Evolutionary conservation across 129 eudicot genomes (phyloP).

Genomic region (Chrysanthemum seticuspe): DNA sequence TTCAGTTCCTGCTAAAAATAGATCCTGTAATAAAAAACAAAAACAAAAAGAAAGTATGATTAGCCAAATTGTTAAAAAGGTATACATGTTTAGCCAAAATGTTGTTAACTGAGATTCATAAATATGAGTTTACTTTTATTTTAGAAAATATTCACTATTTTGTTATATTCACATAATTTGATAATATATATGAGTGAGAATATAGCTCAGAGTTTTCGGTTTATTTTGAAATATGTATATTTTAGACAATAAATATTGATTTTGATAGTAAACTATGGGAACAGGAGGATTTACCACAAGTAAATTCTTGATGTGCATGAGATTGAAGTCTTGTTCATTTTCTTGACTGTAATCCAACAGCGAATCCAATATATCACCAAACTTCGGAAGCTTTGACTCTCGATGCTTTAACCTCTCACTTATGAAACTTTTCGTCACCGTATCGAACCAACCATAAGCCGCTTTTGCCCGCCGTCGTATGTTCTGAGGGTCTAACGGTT

Average conservation of each 20-base stretch:
- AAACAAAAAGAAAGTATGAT: too few relatives aligned
- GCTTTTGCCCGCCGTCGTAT: constrained; percentile 38
- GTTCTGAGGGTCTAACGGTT: constrained; percentile 48
- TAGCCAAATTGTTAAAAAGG: too few relatives aligned
- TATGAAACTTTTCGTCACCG: constrained; percentile 19
- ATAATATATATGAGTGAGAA: too few relatives aligned
- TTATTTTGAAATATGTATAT: too few relatives aligned
- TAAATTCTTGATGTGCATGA: constrained; percentile 25
- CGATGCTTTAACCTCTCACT: constrained; percentile 24
- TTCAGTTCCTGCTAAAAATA: constrained; percentile 37
- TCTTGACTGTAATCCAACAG: constrained; percentile 35
- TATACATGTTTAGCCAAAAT: too few relatives aligned
- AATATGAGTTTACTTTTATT: too few relatives aligned
- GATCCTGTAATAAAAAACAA: constrained; percentile 22
- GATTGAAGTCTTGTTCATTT: constrained; percentile 18
- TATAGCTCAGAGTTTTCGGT: too few relatives aligned
- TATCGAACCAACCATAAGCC: constrained; percentile 35
- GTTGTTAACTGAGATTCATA: too few relatives aligned
- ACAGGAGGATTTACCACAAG: constrained; percentile 28
- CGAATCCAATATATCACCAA: constrained; percentile 43
- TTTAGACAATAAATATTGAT: too few relatives aligned
- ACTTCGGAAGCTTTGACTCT: constrained; percentile 17
- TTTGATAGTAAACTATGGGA: too few relatives aligned
- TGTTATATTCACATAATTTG: too few relatives aligned
- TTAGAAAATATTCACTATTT: too few relatives aligned